Percentiles rank a stretch among this genome's conserved stretches.
phyloP scores from a whole-genome alignment of 345 rosid species.

The Populus simonii region DNA sequence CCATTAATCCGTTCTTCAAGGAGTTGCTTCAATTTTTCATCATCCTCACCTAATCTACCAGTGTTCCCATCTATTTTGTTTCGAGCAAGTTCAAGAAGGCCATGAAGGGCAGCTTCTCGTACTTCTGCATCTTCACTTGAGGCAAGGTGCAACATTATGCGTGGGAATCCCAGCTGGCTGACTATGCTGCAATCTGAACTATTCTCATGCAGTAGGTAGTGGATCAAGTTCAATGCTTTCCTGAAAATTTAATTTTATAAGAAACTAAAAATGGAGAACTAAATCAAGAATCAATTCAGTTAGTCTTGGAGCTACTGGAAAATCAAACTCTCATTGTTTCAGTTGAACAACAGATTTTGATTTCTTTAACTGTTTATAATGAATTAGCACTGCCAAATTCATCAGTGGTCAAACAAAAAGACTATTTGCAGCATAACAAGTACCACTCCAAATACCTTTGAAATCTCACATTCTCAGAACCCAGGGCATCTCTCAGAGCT shows the following conservation, averaged over 20 bases:
- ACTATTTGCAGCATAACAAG: neutral
- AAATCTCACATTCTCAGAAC: constrained; percentile 60
- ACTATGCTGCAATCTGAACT: constrained; percentile 58
- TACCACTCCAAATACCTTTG: constrained; percentile 52
- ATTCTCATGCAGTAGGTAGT: constrained; percentile 78
- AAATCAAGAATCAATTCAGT: neutral
- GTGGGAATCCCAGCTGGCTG: constrained; percentile 70
- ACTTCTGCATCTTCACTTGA: constrained; percentile 67
- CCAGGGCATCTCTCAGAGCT: constrained; percentile 72
- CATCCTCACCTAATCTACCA: constrained; percentile 43
- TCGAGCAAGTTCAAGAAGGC: constrained; percentile 62
- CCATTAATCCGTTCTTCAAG: constrained; percentile 65
- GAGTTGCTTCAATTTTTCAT: constrained; percentile 57
- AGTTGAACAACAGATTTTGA: neutral
- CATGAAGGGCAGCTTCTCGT: constrained; percentile 78
- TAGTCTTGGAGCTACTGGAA: neutral
- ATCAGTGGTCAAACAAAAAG: neutral
- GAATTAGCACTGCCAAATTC: neutral
- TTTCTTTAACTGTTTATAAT: neutral
- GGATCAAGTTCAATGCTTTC: constrained; percentile 85
- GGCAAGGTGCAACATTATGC: constrained; percentile 77
- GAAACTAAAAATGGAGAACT: neutral
- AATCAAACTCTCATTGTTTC: neutral
- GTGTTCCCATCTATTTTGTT: constrained; percentile 40
- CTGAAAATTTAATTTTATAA: constrained; percentile 36